phyloP scores from a whole-genome alignment of 2,329 filamentous ascomycete species.

The Rhynchosporium agropyri region DNA sequence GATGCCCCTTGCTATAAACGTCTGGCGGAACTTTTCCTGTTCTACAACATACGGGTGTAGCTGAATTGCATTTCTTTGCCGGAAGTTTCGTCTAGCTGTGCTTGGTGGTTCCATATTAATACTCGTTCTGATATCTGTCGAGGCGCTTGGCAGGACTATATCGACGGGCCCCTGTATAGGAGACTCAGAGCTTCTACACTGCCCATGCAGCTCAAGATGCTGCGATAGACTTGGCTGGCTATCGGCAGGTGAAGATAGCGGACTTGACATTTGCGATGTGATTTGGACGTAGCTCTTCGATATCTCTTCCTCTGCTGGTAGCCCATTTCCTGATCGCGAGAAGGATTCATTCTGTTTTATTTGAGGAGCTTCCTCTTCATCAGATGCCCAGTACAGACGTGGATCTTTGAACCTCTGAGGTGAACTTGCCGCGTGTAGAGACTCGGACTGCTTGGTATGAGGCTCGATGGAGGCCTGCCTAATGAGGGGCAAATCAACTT shows the following conservation, averaged over 20 bases:
- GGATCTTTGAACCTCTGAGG: conserved; percentile 28
- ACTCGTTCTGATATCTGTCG: background rate
- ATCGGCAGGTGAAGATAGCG: conserved; percentile 35
- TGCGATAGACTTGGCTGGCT: conserved; percentile 26
- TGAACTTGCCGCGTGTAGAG: background rate
- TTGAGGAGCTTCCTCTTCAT: conserved; percentile 10
- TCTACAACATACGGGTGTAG: conserved; percentile 42
- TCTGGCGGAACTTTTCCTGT: conserved; percentile 39
- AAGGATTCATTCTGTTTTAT: background rate
- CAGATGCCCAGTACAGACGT: conserved; percentile 17
- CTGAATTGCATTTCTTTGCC: conserved; percentile 41
- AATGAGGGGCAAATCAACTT: background rate
- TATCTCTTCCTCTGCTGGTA: conserved; percentile 42
- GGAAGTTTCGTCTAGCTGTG: conserved; percentile 31
- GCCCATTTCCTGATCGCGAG: conserved; percentile 5
- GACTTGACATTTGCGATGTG: conserved; percentile 42
- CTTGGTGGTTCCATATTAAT: conserved; percentile 1
- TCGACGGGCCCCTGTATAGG: background rate
- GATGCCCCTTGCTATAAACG: conserved; percentile 38
- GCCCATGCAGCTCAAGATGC: background rate
- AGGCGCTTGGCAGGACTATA: background rate
- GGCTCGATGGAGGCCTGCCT: background rate
- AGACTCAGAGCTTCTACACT: background rate
- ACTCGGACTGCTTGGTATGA: background rate
- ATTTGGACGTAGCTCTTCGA: conserved; percentile 46